Evolutionary conservation across 176 grass and related monocot species (phyloP), one percentile per base, ranked within the genome.

Genomic region (Saccharum spontaneum): DNA sequence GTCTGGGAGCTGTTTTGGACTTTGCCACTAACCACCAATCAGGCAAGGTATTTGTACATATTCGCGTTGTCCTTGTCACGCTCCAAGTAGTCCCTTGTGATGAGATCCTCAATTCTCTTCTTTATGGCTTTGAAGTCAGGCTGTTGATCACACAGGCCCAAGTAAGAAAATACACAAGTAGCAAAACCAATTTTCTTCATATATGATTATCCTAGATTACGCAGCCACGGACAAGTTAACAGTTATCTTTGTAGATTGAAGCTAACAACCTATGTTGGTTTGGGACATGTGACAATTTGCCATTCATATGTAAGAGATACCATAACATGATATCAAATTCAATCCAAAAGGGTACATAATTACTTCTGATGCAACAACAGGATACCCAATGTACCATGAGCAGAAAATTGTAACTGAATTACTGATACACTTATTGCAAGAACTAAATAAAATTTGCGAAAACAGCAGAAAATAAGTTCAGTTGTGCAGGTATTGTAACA

Each of bases 41-140:
- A 95, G 33, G 93, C 93, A 50, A 95, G 87, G 61, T 95, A 95
- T 95, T 84, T 95, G 90, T 88, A 95, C 41, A 82, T 57, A 30
- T 92, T 92, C 0, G 88, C 76, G 10, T 95, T 92, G 39, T 90
- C 88, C 80, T 90, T 95, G 67, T 95, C 93, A 0, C 88, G 80
- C 86, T 95, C 90, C 83, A 92, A 65, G 79, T 92, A 95, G 65
- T 95, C 93, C 78, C 90, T 88, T 5, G 90, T 87, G 66, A 92
- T 95, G 41, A 95, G 83, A 88, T 95, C 90, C 79, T 92, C 90
- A 10, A 95, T 92, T 57, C 90, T 39, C 64, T 95, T 92, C 83
- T 95, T 95, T 39, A 95, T 95, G 28, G 88, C 88, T 84, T 90
- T 95, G 22, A 95, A 88, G 77, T 95, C 93, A 17, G 93, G 93